Base-by-base conservation (phyloP, 2,329 filamentous ascomycete species). In the Colletotrichum somersetense region DNA sequence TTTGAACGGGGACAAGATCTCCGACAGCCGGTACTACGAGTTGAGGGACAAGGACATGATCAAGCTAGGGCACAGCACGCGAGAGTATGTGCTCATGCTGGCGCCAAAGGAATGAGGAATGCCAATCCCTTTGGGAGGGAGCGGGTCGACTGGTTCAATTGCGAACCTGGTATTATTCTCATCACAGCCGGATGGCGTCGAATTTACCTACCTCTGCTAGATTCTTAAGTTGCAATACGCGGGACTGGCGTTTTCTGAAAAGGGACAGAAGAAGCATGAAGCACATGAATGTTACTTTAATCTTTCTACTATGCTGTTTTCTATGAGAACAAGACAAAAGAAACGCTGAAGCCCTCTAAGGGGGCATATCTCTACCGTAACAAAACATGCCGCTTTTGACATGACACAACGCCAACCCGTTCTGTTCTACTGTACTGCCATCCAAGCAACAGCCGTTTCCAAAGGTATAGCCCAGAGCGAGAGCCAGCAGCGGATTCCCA, bases 81-180 rank as follows among this genome's bases (percentile, higher is more conserved):
- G 95, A 77, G 96, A 99, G 82, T 99, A 98, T 81, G 94, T 99
- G n/a, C 81, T 98, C 72, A 96, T 98, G 93, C 87, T 98, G 71
- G 87, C 89, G 46, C 86, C 87, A 3, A 82, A 82, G 62, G 80
- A 83, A 57, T 88, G 46, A 38, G n/a, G 20, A 14, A 14, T 7
- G 4, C 8, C 26, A 10, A 30, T 16, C 4, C 18, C 26, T 38
- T 10, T 10, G 35, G 8, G 23, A 12, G 6, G 18, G 35, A 1
- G n/a, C 1, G 10, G 20, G 46, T 5, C 2, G 20, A 46, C 44
- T 46, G 40, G 18, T 12, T 64, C 1, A 23, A 11, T 38, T n/a
- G 23, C 7, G 23, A 26, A 33, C 48, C n/a, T 30, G 16, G 35
- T 3, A 30, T 30, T 10, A 10, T 40, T 20, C 18, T 16, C 20